Evolutionary conservation across 805 yeast genomes (phyloP).

Genomic region (Lachancea nothofagi): DNA sequence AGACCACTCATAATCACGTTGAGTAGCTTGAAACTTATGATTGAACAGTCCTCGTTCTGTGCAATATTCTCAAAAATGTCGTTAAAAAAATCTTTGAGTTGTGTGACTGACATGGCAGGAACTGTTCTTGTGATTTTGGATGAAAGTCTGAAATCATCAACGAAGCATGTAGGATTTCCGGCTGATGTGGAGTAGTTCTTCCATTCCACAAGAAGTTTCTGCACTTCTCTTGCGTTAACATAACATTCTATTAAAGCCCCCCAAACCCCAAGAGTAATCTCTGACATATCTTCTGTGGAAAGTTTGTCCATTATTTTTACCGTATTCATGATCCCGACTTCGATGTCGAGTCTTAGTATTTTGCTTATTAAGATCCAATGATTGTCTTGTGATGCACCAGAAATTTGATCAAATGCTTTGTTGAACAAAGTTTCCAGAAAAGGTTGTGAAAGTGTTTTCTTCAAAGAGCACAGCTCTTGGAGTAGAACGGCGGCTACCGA

Average conservation of each 20-base stretch:
- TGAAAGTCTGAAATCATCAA: conserved; percentile 30
- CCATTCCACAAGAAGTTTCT: conserved; percentile 46
- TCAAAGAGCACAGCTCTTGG: conserved; percentile 41
- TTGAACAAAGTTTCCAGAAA: conserved; percentile 38
- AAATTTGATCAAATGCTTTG: conserved; percentile 10
- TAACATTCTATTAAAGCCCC: conserved; percentile 41
- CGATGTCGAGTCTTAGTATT: conserved; percentile 50
- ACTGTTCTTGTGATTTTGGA: conserved; percentile 38
- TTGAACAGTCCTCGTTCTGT: conserved; percentile 4
- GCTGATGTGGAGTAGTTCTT: conserved; percentile 18
- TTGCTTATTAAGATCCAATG: conserved; percentile 43
- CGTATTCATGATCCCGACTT: conserved; percentile 47
- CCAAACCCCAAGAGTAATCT: conserved; percentile 19
- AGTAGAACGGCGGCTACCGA: conserved; percentile 40
- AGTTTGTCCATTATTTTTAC: conserved; percentile 14
- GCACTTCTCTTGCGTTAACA: conserved; percentile 53
- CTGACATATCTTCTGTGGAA: conserved; percentile 6
- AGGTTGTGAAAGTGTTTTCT: conserved; percentile 47
- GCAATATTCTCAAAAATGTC: conserved; percentile 13
- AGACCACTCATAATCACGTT: conserved; percentile 40
- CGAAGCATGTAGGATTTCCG: conserved; percentile 12
- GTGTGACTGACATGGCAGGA: conserved; percentile 42
- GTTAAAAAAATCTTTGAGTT: conserved; percentile 32
- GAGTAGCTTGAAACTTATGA: conserved; percentile 18
- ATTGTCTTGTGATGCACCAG: conserved; percentile 2